These are phyloP conservation scores for Epichloe uncinata DNA, from an alignment of 2,329 filamentous ascomycete species.

Conservation along the genomic window DNA sequence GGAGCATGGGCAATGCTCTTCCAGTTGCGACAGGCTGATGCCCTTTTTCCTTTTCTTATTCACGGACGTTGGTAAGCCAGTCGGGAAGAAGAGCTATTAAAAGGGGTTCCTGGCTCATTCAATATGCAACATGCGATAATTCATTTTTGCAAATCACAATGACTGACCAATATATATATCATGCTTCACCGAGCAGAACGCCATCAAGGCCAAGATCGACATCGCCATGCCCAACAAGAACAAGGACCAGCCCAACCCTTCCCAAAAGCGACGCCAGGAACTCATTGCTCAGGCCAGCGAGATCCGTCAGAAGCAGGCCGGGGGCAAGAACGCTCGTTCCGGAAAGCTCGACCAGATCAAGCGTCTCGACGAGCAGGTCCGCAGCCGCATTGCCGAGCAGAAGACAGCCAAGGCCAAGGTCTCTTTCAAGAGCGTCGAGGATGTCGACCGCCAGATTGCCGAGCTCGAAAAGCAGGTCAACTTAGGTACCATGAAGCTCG, in stretches of 20 bases:
- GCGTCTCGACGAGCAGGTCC: constrained; percentile 78
- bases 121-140: neutral
- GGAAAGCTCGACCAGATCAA: constrained; percentile 82
- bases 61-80: too few relatives aligned
- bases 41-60: neutral
- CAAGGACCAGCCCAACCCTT: constrained; percentile 68
- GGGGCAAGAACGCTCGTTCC: constrained; percentile 69
- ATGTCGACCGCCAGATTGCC: constrained; percentile 73
- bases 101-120: neutral
- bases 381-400: constrained; percentile 72
- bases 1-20: neutral
- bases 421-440: constrained; percentile 74
- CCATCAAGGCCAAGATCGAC: constrained; percentile 80
- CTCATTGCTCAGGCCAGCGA: constrained; percentile 69
- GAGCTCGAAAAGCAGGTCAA: constrained; percentile 76
- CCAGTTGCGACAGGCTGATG: neutral
- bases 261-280: constrained; percentile 72
- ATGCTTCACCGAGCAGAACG: constrained; percentile 46
- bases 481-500: constrained; percentile 81
- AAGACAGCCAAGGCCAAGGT: constrained; percentile 73
- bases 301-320: constrained; percentile 78
- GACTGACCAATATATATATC: constrained; percentile 5
- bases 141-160: neutral
- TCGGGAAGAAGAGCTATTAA: too few relatives aligned
- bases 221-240: constrained; percentile 58